Conservation (phyloP, 495 filamentous ascomycete genomes). For the Xylaria scruposa region DNA sequence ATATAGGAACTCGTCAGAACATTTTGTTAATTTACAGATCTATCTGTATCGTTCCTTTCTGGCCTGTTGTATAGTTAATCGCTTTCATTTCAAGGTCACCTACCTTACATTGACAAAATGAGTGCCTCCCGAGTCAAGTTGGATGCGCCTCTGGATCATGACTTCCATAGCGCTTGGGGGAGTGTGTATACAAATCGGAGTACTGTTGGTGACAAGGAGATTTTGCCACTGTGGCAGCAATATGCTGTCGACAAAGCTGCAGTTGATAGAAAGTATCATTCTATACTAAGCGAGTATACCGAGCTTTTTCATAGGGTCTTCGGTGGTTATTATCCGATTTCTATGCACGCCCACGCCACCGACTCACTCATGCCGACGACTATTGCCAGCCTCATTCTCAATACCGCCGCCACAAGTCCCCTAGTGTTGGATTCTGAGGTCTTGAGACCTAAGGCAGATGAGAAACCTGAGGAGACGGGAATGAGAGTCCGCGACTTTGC, state of each 20-base stretch:
- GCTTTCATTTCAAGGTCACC: not conserved
- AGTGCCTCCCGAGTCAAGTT: not conserved
- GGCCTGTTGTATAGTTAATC: not conserved
- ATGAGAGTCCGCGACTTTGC: conserved; percentile 15
- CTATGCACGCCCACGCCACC: conserved; percentile 29
- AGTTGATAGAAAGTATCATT: conserved; percentile 28
- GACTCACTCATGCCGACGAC: conserved; percentile 20
- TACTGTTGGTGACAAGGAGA: conserved; percentile 24
- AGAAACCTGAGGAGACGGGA: conserved; percentile 15
- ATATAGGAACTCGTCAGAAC: not conserved
- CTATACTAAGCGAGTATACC: conserved; percentile 25
- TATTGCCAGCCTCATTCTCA: conserved; percentile 23
- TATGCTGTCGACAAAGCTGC: conserved; percentile 19
- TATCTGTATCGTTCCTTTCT: not conserved
- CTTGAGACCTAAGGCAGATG: conserved; percentile 9
- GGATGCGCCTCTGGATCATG: conserved; percentile 21
- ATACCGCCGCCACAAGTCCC: conserved; percentile 20
- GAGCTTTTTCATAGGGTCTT: conserved; percentile 24
- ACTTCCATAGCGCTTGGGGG: conserved; percentile 28
- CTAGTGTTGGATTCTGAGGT: not conserved
- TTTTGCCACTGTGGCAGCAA: conserved; percentile 22
- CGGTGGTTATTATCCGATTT: conserved; percentile 27
- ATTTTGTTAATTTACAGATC: not conserved
- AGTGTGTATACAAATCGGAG: conserved; percentile 27
- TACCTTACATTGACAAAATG: not conserved